These are phyloP conservation scores for Phellopilus nigrolimitatus DNA, from an alignment of 1,284 basidiomycete species.

Conservation along the genomic window DNA sequence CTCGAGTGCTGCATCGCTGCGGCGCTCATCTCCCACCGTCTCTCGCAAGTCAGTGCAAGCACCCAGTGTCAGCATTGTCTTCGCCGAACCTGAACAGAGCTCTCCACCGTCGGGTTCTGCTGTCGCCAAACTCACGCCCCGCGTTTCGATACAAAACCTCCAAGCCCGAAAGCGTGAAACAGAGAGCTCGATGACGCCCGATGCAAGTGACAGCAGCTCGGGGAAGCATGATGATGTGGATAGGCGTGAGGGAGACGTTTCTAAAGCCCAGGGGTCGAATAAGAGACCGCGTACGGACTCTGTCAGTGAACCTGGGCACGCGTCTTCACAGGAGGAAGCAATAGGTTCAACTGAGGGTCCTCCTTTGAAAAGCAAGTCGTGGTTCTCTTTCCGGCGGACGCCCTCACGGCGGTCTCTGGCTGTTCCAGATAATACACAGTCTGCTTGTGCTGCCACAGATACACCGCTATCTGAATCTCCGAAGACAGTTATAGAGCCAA, in stretches of 20 bases:
- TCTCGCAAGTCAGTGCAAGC: constrained; percentile 8
- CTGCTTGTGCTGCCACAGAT: not conserved
- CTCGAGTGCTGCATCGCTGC: constrained; percentile 5
- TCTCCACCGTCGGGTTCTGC: constrained; percentile 11
- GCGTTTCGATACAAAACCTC: constrained; percentile 2
- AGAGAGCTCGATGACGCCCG: not conserved
- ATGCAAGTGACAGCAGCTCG: not conserved
- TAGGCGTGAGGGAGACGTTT: not conserved
- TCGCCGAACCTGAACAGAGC: constrained; percentile 16
- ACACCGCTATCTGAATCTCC: not conserved
- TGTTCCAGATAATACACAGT: not conserved
- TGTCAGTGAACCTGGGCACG: not conserved
- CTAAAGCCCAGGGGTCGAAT: not conserved
- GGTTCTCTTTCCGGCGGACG: constrained; percentile 8
- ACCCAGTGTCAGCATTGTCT: constrained; percentile 15
- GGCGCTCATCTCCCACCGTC: constrained; percentile 6
- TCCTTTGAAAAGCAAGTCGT: not conserved
- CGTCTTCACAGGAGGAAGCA: not conserved
- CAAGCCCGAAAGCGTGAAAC: constrained; percentile 1
- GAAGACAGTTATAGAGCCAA: not conserved
- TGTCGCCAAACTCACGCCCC: constrained; percentile 5
- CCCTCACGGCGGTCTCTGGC: constrained; percentile 8
- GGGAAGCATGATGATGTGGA: not conserved
- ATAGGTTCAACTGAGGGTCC: not conserved
- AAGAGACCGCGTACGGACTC: not conserved